These are phyloP conservation scores for Trametes elegans DNA, from an alignment of 768 basidiomycete genomes.

Conservation along the genomic window DNA sequence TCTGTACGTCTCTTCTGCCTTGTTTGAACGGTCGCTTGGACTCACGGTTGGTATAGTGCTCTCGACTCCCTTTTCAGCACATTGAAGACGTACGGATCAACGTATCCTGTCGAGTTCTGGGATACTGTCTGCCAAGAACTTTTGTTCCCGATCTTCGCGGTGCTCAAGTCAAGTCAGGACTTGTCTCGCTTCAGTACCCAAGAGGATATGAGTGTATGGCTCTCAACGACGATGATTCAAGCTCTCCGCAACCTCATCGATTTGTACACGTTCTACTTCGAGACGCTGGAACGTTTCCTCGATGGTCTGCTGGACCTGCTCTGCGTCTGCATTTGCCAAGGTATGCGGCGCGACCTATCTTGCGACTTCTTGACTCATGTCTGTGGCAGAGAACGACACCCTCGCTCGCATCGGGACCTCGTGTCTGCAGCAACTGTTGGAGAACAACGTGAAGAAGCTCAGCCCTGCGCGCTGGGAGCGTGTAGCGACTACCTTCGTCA, in stretches of 20 bases:
- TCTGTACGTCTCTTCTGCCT: conserved; percentile 56
- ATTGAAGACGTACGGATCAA: conserved; percentile 82
- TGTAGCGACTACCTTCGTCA: conserved; percentile 89
- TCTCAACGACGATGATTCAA: conserved; percentile 98
- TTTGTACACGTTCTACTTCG: conserved; percentile 94
- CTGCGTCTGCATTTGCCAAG: conserved; percentile 98
- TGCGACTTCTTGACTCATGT: neutral
- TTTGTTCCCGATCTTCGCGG: conserved; percentile 97
- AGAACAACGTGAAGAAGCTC: conserved; percentile 88
- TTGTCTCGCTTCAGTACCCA: conserved; percentile 91
- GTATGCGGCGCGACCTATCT: conserved; percentile 41
- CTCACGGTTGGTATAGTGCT: conserved; percentile 53
- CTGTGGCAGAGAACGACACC: conserved; percentile 86
- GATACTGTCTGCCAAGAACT: conserved; percentile 95
- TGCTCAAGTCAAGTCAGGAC: conserved; percentile 91
- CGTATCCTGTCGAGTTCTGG: conserved; percentile 94
- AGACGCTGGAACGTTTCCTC: conserved; percentile 82
- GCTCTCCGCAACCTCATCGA: conserved; percentile 94
- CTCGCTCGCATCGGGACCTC: conserved; percentile 97
- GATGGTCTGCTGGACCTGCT: conserved; percentile 93
- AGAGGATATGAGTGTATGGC: conserved; percentile 99
- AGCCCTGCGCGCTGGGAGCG: conserved; percentile 85
- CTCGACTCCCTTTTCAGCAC: conserved; percentile 96
- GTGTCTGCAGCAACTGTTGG: conserved; percentile 93
- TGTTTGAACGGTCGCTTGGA: neutral